Conservation (phyloP, 2,329 filamentous ascomycete genomes). For the Cercospora sp. region DNA sequence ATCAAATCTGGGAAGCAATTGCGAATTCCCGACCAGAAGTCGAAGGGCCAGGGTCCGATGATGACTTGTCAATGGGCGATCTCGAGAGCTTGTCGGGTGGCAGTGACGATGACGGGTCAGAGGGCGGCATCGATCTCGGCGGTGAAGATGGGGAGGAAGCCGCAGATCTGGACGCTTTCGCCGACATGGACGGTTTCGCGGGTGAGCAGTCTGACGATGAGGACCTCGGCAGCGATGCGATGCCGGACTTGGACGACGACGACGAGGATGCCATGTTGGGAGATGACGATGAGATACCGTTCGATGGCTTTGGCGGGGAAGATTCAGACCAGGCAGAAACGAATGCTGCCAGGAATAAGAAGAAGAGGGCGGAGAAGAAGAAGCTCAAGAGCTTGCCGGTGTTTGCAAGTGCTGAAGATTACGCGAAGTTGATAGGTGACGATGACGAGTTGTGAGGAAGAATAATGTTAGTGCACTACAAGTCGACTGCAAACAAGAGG, state of each 20-base stretch:
- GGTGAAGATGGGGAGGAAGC: constrained; percentile 42
- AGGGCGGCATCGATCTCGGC: constrained; percentile 49
- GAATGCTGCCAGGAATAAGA: constrained; percentile 42
- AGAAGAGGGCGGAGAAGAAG: constrained; percentile 67
- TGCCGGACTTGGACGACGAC: constrained; percentile 48
- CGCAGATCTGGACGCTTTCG: constrained; percentile 43
- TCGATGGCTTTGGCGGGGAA: constrained; percentile 53
- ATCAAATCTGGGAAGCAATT: constrained; percentile 89
- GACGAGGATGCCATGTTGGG: constrained; percentile 44
- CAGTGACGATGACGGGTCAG: constrained; percentile 47
- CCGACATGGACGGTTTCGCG: constrained; percentile 34
- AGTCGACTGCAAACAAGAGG: background rate
- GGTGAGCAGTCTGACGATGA: constrained; percentile 50
- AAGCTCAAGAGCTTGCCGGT: constrained; percentile 86
- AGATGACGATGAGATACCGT: constrained; percentile 56
- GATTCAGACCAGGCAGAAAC: constrained; percentile 50
- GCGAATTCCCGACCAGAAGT: constrained; percentile 77
- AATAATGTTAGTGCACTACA: background rate
- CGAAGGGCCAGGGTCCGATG: constrained; percentile 62
- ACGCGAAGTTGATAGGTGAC: constrained; percentile 62
- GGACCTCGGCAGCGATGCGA: constrained; percentile 56
- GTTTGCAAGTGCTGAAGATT: constrained; percentile 92
- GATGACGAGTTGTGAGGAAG: constrained; percentile 22
- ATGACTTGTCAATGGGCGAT: constrained; percentile 56
- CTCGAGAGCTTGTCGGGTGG: constrained; percentile 41